Conservation (phyloP, 768 basidiomycete genomes). For the Saitozyma podzolica region DNA sequence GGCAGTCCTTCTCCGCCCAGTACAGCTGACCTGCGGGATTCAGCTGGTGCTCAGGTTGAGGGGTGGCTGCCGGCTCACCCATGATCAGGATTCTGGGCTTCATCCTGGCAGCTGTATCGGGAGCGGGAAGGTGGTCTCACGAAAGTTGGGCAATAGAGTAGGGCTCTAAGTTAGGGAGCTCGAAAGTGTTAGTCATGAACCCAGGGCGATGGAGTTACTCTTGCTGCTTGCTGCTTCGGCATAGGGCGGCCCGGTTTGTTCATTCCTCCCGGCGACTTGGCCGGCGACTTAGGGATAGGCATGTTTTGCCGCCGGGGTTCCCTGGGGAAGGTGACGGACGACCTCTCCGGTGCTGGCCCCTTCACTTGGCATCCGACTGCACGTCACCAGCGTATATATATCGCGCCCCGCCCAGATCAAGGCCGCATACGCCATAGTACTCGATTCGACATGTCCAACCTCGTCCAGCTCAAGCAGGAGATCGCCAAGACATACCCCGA, state of each 20-base stretch:
- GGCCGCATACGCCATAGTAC: background rate
- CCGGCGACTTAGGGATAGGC: background rate
- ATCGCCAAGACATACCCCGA: constrained; percentile 16
- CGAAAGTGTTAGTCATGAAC: too few species aligned
- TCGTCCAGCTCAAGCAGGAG: constrained; percentile 27
- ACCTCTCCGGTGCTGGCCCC: too few species aligned
- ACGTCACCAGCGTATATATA: too few species aligned
- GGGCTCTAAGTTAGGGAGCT: too few species aligned
- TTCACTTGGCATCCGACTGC: too few species aligned
- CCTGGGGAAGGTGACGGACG: too few species aligned
- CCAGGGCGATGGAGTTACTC: too few species aligned
- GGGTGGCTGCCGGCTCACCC: constrained; percentile 1
- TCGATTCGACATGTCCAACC: constrained; percentile 2
- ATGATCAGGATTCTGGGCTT: constrained; percentile 11
- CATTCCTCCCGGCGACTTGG: background rate
- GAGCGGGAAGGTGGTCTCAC: too few species aligned
- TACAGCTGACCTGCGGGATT: constrained; percentile 8
- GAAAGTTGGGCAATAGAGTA: too few species aligned
- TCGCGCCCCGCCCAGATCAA: background rate
- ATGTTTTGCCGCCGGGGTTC: too few species aligned
- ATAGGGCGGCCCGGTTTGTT: too few species aligned
- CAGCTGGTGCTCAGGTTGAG: background rate
- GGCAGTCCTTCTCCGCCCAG: constrained; percentile 15
- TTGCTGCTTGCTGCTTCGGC: too few species aligned
- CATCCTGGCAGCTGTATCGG: constrained; percentile 3